Evolutionary conservation across 1,284 basidiomycete genomes (phyloP), one percentile per base, ranked within the genome.

Genomic region (Peniophora sp.): DNA sequence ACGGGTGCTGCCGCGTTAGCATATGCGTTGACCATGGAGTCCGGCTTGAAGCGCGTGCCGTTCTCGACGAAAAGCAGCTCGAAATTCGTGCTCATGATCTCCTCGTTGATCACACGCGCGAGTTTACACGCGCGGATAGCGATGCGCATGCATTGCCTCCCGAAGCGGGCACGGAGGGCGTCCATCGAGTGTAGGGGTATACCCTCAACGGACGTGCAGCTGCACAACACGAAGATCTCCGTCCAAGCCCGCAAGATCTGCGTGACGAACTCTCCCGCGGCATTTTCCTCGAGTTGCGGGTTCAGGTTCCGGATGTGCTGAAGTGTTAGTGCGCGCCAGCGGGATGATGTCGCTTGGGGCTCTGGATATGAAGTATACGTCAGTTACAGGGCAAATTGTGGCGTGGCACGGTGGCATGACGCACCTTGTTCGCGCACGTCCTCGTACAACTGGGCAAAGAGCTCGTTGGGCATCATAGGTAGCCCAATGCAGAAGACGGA

Each of bases 401-500:
- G 47, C 51, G 47, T 10, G 35, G 44, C 42, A n/a, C 47, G 44
- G 44, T 15, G 41, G 17, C 5, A 18, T 44, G 46, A 69, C 76
- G 50, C 59, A 84, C 83, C 83, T 47, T 72, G 65, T n/a, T 72
- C 60, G 51, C 75, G 76, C 75, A 88, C 82, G 56, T 78, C 80
- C 37, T 69, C 71, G 57, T 86, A 82, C 14, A 88, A 74, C 55
- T 83, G 78, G 1, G 78, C 73, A 41, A 88, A 68, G 5, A 85
- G 72, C 0, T 74, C 74, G 55, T 88, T 85, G 18, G 81, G 73
- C 62, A 83, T 84, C 12, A 81, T 72, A 34, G 84, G 81, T 52
- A 83, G 80, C 3, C 85, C 85, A 52, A 88, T 75, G 58, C 83
- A 86, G 61, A 88, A 88, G 0, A 78, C 72, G 12, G 80, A 75